These are phyloP conservation scores for Mycena vulgaris DNA, from an alignment of 768 basidiomycete genomes.

Conservation along the genomic window DNA sequence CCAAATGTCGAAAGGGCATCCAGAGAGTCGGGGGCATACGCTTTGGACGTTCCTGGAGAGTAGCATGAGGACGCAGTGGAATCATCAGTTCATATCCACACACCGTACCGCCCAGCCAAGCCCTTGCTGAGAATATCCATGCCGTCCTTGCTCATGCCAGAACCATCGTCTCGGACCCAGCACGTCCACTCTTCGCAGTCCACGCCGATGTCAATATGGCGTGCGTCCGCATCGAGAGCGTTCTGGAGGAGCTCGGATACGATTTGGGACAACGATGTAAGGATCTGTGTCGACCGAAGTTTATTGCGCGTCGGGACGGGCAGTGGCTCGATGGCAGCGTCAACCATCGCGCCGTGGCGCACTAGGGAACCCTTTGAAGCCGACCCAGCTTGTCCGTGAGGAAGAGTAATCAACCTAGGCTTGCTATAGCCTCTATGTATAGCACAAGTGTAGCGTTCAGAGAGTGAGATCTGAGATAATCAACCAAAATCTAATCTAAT, in stretches of 20 bases:
- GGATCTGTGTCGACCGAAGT: constrained; percentile 86
- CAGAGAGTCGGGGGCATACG: constrained; percentile 66
- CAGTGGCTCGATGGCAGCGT: constrained; percentile 60
- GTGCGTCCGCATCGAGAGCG: constrained; percentile 85
- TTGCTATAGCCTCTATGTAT: too few relatives aligned
- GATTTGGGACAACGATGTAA: constrained; percentile 86
- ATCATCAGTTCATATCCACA: constrained; percentile 45
- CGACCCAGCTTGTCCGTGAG: neutral
- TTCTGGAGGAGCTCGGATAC: constrained; percentile 93
- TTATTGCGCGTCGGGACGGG: constrained; percentile 74
- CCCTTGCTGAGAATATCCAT: constrained; percentile 69
- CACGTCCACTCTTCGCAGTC: constrained; percentile 86
- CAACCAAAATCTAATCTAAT: too few relatives aligned
- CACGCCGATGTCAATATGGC: constrained; percentile 78
- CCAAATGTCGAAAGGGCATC: constrained; percentile 80
- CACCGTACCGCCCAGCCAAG: constrained; percentile 77
- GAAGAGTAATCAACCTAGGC: too few relatives aligned
- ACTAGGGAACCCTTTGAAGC: neutral
- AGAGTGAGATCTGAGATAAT: too few relatives aligned
- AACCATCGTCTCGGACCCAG: constrained; percentile 90
- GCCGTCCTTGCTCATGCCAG: constrained; percentile 77
- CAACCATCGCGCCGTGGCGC: constrained; percentile 1
- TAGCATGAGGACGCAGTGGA: neutral
- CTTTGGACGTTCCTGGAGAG: constrained; percentile 79
- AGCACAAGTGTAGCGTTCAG: too few relatives aligned